These are phyloP conservation scores for Alternaria burnsii DNA, from an alignment of 2,329 filamentous ascomycete genomes.

Conservation along the genomic window DNA sequence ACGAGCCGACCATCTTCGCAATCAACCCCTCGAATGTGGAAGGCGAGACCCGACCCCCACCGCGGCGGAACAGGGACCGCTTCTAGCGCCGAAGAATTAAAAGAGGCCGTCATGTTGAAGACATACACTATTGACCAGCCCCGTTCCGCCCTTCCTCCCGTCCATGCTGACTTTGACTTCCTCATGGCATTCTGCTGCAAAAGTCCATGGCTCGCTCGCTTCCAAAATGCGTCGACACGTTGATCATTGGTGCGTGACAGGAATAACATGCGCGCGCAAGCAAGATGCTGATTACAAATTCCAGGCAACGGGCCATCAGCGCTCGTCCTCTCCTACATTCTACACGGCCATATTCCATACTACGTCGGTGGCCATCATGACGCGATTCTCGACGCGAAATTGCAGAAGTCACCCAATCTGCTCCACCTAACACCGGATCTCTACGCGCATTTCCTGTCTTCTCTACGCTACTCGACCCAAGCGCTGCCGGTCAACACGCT, in stretches of 20 bases:
- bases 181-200: constrained; percentile 44
- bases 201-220: constrained; percentile 50
- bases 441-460: constrained; percentile 67
- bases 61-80: constrained; percentile 29
- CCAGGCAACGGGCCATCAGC: constrained; percentile 69
- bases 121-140: constrained; percentile 38
- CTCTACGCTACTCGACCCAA: constrained; percentile 68
- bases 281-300: constrained; percentile 36
- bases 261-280: background rate
- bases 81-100: constrained; percentile 40
- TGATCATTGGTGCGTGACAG: constrained; percentile 48
- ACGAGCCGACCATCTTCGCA: constrained; percentile 20
- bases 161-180: constrained; percentile 18
- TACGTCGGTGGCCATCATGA: constrained; percentile 67
- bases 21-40: constrained; percentile 29
- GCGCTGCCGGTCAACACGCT: constrained; percentile 68
- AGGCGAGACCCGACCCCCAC: constrained; percentile 30
- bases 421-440: constrained; percentile 60
- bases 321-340: constrained; percentile 68
- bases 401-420: constrained; percentile 58
- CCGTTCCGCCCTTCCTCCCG: constrained; percentile 17
- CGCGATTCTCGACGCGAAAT: constrained; percentile 63
- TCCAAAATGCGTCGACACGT: constrained; percentile 51
- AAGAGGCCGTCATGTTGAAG: constrained; percentile 43
- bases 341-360: constrained; percentile 67